Conservation (phyloP, 164 flowering plant genomes). For the Warburgia ugandensis region DNA sequence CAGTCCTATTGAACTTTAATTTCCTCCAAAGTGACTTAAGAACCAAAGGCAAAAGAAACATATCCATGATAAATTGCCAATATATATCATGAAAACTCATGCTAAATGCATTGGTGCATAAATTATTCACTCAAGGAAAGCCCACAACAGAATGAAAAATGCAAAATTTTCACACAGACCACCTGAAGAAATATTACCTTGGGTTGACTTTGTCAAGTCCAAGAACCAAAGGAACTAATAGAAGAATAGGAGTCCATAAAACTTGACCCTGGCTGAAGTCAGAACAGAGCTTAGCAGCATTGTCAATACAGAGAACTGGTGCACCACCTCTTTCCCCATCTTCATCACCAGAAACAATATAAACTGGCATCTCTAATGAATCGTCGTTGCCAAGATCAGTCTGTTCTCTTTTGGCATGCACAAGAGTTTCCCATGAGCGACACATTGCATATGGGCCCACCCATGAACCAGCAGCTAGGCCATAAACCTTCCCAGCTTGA, state of each 20-base stretch:
- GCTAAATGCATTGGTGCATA: too few relatives aligned
- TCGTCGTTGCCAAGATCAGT: constrained; percentile 14
- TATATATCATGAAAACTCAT: too few relatives aligned
- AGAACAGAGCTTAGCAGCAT: constrained; percentile 48
- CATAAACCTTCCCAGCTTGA: constrained; percentile 70
- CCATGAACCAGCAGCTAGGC: constrained; percentile 95
- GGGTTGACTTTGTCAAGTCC: constrained; percentile 93
- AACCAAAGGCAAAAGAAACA: too few relatives aligned
- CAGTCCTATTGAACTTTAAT: too few relatives aligned
- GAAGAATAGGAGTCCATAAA: constrained; percentile 70
- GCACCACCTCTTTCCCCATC: constrained; percentile 99
- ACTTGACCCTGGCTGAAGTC: constrained; percentile 51
- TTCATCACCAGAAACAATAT: constrained; percentile 96
- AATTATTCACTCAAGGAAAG: neutral
- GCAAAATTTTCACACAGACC: neutral
- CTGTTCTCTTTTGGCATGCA: constrained; percentile 33
- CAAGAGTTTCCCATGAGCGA: constrained; percentile 84
- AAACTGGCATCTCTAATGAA: constrained; percentile 64
- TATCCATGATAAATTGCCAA: too few relatives aligned
- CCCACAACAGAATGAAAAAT: neutral
- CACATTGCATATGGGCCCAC: constrained; percentile 97
- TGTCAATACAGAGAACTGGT: constrained; percentile 77
- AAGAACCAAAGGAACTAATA: constrained; percentile 93
- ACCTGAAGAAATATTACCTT: constrained; percentile 38
- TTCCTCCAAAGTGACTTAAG: too few relatives aligned